Base-by-base conservation (phyloP, 495 filamentous ascomycete genomes). In the Cairneyella variabilis region DNA sequence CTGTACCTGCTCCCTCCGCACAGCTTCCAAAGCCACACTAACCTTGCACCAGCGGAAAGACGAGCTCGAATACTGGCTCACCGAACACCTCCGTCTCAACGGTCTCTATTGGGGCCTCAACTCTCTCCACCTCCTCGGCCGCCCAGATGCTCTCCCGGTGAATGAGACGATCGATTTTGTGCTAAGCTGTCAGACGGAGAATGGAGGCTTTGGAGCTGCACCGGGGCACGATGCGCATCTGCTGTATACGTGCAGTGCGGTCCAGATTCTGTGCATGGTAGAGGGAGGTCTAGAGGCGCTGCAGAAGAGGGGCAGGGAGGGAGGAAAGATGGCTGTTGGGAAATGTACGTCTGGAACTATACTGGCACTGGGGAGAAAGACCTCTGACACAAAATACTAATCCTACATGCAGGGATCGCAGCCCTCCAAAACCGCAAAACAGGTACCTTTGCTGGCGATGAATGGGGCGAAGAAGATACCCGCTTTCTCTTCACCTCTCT, bases 61-160 rank as follows among this genome's bases (percentile, higher is more conserved):
- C 71, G 90, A 95, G 65, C 82, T 96, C 53, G 91, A 97, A 66
- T 97, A 97, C 71, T 95, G 91, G 84, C 78, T 97, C 58, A 97
- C 95, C 5, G 91, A 97, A 69, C 93, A 98, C 64, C 82, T 98
- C 48, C 89, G 93, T 41, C 75, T 97, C 27, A 96, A 91, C 65
- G 93, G 93, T 27, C 78, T 97, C 30, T 98, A 98, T 70, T 98
- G 93, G 93, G 93, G 95, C 22, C 73, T 98, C 49, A 92, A 83
- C 2, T 86, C 92, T 12, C 78, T 97, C 7, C 85, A 96, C 71
- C 77, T 97, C 14, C 82, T 98, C 36, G 81, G 83, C 42, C 83
- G 81, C 46, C 88, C 90, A 5, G 78, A 91, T 28, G 89, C 85
- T 4, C 78, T 98, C 7, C 84, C 91, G 14, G 84, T 91, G 25